phyloP scores from a whole-genome alignment of 1,284 basidiomycete genomes.

The Sphagnurus paluster region DNA sequence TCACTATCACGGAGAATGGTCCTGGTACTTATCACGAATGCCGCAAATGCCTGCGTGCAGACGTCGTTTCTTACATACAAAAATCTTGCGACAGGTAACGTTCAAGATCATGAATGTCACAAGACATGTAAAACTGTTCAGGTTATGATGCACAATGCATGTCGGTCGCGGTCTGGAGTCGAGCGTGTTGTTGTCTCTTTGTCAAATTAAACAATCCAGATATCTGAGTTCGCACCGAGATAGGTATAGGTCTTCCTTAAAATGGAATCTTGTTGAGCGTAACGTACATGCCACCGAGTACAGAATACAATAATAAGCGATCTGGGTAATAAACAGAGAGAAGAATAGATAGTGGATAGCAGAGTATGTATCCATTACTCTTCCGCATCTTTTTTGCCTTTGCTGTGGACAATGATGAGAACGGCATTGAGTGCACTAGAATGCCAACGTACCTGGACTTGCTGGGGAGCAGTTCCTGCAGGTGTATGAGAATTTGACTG shows the following conservation, averaged over 20 bases:
- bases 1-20: too few species aligned
- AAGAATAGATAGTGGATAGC: conserved; percentile 6
- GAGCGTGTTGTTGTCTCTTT: too few species aligned
- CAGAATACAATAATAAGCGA: conserved; percentile 20
- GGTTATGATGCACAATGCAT: too few species aligned
- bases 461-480: conserved; percentile 43
- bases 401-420: conserved; percentile 22
- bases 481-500: neutral
- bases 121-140: too few species aligned
- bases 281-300: conserved; percentile 15
- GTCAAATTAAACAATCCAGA: too few species aligned
- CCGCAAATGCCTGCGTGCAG: too few species aligned
- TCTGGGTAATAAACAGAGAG: conserved; percentile 10
- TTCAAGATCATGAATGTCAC: too few species aligned
- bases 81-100: too few species aligned
- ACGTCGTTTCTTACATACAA: too few species aligned
- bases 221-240: neutral
- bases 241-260: neutral
- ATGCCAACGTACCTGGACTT: conserved; percentile 35
- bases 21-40: too few species aligned
- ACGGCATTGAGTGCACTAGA: conserved; percentile 6
- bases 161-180: too few species aligned
- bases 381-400: conserved; percentile 40
- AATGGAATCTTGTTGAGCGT: neutral
- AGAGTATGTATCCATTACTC: conserved; percentile 22